A percentile compares a stretch with the other conserved stretches of the same genome.
Evolutionary conservation across 176 grass and related monocot genomes (phyloP).

Genomic region (Hordeum marinum): DNA sequence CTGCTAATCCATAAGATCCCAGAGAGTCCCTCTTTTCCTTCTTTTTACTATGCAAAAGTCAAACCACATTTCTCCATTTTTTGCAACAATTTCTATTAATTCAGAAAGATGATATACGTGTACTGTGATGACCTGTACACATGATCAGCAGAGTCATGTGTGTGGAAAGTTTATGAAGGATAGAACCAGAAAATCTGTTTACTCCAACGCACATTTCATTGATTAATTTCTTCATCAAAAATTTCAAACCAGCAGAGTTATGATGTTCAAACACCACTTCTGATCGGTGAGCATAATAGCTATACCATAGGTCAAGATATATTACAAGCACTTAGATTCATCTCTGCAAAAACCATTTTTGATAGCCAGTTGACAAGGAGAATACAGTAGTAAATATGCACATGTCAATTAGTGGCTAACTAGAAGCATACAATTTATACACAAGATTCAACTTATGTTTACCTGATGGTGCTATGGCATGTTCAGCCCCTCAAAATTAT

Average conservation of each 20-base stretch:
- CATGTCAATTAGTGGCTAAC: background rate
- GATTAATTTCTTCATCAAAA: background rate
- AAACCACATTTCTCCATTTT: background rate
- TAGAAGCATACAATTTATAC: constrained; percentile 6
- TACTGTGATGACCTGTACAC: background rate
- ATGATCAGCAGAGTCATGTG: background rate
- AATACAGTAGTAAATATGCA: background rate
- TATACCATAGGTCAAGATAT: background rate
- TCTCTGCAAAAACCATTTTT: constrained; percentile 1
- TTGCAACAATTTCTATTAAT: background rate
- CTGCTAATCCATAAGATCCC: background rate
- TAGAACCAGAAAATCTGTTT: background rate
- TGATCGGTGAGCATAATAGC: background rate
- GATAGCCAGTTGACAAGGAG: background rate
- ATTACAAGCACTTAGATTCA: background rate
- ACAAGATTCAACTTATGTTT: constrained; percentile 27
- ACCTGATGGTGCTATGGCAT: constrained; percentile 30
- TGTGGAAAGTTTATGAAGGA: background rate
- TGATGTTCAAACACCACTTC: background rate
- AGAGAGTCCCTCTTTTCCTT: background rate
- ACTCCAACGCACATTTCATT: background rate
- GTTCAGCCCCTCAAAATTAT: constrained; percentile 20
- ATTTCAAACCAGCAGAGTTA: background rate
- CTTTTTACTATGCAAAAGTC: background rate
- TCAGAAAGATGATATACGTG: constrained; percentile 1